These are phyloP conservation scores for Populus simonii DNA, from an alignment of 345 rosid genomes.

Conservation along the genomic window DNA sequence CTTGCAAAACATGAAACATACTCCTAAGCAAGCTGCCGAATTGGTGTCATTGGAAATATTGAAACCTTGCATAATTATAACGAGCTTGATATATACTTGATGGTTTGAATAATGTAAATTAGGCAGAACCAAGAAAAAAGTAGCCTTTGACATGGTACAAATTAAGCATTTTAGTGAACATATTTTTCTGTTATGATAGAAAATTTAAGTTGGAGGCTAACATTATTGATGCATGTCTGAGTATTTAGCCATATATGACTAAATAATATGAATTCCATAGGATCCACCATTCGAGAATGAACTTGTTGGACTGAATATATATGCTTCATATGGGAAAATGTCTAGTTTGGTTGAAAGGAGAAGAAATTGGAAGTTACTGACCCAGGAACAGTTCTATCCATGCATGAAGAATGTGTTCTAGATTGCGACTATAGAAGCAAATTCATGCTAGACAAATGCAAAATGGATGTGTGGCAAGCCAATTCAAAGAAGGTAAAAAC, in stretches of 20 bases:
- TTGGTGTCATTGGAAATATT: too few species aligned
- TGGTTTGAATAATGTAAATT: conserved; percentile 40
- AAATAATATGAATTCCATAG: conserved; percentile 7
- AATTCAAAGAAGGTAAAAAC: conserved; percentile 86
- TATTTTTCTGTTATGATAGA: neutral
- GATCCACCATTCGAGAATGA: conserved; percentile 76
- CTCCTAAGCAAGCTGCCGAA: too few species aligned
- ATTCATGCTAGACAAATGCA: conserved; percentile 76
- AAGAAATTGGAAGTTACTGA: conserved; percentile 94
- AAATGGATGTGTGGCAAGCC: conserved; percentile 85
- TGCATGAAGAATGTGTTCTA: conserved; percentile 47
- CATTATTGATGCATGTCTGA: neutral
- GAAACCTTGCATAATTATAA: too few species aligned
- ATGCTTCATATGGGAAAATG: conserved; percentile 96
- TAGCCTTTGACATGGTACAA: conserved; percentile 93
- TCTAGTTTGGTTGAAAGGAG: conserved; percentile 96
- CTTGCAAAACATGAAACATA: too few species aligned
- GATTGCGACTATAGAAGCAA: conserved; percentile 79
- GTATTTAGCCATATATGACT: neutral
- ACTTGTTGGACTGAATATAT: conserved; percentile 71
- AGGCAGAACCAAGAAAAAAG: conserved; percentile 68
- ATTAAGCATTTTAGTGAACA: conserved; percentile 36
- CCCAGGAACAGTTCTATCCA: conserved; percentile 42
- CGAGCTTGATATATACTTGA: too few species aligned
- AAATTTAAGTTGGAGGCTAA: neutral